These are phyloP conservation scores for Pythium graminicola DNA, from an alignment of 352 stramenopile species.

Conservation along the genomic window DNA sequence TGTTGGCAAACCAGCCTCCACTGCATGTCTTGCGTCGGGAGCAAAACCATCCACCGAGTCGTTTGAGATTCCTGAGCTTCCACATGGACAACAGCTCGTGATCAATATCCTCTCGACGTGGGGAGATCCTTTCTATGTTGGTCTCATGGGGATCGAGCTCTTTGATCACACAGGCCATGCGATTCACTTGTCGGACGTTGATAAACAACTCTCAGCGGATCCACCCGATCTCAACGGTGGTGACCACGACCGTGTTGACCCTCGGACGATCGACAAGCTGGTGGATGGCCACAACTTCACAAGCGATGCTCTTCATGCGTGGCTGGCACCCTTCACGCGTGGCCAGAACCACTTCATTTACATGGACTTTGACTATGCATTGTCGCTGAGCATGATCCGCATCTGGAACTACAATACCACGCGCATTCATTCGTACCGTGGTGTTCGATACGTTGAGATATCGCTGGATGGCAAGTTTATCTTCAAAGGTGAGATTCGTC, in stretches of 20 bases:
- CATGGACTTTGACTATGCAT: slow-evolving; percentile 65
- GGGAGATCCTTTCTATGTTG: slow-evolving; percentile 89
- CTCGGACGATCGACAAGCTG: slow-evolving; percentile 83
- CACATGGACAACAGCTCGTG: slow-evolving; percentile 58
- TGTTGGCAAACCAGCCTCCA: background rate
- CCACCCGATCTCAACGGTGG: slow-evolving; percentile 80
- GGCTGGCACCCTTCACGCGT: slow-evolving; percentile 80
- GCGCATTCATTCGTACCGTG: slow-evolving; percentile 67
- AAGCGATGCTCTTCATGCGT: slow-evolving; percentile 84
- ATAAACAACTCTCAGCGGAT: slow-evolving; percentile 70
- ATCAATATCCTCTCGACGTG: slow-evolving; percentile 85
- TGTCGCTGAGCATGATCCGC: slow-evolving; percentile 79
- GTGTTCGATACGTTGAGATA: slow-evolving; percentile 57
- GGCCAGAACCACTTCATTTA: slow-evolving; percentile 74
- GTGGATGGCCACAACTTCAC: slow-evolving; percentile 86
- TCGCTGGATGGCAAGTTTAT: slow-evolving; percentile 51
- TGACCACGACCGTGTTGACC: slow-evolving; percentile 63
- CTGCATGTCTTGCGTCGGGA: background rate
- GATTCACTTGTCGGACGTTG: slow-evolving; percentile 48
- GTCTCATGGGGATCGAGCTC: slow-evolving; percentile 85
- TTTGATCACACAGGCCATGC: slow-evolving; percentile 78
- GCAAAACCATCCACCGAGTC: slow-evolving; percentile 21
- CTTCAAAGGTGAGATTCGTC: slow-evolving; percentile 78
- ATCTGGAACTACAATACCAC: slow-evolving; percentile 89
- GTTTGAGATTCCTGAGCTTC: slow-evolving; percentile 70